Conservation (phyloP, 495 filamentous ascomycete genomes). For the Penicillium fimorum region DNA sequence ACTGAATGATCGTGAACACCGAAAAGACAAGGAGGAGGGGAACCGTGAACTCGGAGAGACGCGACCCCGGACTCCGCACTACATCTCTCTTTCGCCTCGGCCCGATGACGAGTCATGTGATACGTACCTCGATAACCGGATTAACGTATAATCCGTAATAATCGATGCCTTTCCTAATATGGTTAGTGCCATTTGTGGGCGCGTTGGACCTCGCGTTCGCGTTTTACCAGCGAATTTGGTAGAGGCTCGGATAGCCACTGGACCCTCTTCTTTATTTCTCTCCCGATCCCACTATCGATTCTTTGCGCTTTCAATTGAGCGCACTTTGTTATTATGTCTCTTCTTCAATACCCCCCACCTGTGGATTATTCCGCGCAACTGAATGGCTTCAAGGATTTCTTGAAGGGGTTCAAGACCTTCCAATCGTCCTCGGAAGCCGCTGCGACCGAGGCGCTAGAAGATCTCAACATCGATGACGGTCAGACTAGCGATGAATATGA, state of each 20-base stretch:
- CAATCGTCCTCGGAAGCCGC: slow-evolving; percentile 67
- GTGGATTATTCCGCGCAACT: slow-evolving; percentile 87
- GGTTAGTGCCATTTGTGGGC: slow-evolving; percentile 14
- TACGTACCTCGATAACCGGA: slow-evolving; percentile 18
- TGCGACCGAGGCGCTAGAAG: slow-evolving; percentile 70
- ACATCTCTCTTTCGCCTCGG: slow-evolving; percentile 13
- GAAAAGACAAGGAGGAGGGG: slow-evolving; percentile 11
- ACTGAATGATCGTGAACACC: slow-evolving; percentile 12
- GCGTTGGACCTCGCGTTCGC: slow-evolving; percentile 32
- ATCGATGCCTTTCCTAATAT: slow-evolving; percentile 13
- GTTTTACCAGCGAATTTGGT: slow-evolving; percentile 19
- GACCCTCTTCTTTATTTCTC: slow-evolving; percentile 16
- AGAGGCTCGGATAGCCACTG: slow-evolving; percentile 13
- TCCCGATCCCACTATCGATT: slow-evolving; percentile 26
- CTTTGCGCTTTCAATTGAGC: slow-evolving; percentile 27
- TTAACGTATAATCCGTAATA: slow-evolving; percentile 37
- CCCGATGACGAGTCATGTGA: slow-evolving; percentile 13
- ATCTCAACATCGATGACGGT: slow-evolving; percentile 83
- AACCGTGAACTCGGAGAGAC: slow-evolving; percentile 20
- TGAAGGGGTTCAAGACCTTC: slow-evolving; percentile 80
- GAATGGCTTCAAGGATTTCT: slow-evolving; percentile 84
- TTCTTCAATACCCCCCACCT: slow-evolving; percentile 67
- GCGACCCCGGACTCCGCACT: slow-evolving; percentile 32
- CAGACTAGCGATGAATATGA: slow-evolving; percentile 91
- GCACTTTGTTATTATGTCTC: slow-evolving; percentile 59